These are phyloP conservation scores for Psophocarpus tetragonolobus DNA, from an alignment of 306 rosid genomes.

Conservation along the genomic window DNA sequence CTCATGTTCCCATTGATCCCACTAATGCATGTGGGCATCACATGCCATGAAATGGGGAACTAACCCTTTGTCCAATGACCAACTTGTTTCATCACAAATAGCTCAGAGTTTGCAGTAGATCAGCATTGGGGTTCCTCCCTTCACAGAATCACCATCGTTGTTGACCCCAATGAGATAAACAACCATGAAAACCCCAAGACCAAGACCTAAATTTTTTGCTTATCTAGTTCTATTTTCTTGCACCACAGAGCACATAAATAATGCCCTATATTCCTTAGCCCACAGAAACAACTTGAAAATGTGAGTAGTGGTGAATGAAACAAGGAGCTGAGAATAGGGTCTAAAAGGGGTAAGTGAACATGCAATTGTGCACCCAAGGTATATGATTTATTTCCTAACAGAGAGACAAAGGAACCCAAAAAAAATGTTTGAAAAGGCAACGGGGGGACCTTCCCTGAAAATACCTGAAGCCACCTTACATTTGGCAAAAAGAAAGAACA, in stretches of 20 bases:
- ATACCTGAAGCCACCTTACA: slow-evolving; percentile 9
- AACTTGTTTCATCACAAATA: slow-evolving; percentile 20
- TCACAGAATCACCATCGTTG: slow-evolving; percentile 27
- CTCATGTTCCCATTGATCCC: slow-evolving; percentile 52
- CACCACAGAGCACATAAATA: not conserved
- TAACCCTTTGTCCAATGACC: slow-evolving; percentile 17
- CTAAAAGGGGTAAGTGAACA: not conserved
- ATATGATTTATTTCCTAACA: slow-evolving; percentile 27
- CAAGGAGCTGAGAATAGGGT: not conserved
- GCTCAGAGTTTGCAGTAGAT: slow-evolving; percentile 29
- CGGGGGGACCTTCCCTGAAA: slow-evolving; percentile 21
- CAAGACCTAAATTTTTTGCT: not conserved
- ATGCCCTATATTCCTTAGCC: not conserved
- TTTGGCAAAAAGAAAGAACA: not conserved
- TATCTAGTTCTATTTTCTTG: not conserved
- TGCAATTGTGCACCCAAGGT: not conserved
- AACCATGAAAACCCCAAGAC: not conserved
- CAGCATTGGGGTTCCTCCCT: slow-evolving; percentile 30
- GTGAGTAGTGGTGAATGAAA: not conserved
- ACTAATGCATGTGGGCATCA: slow-evolving; percentile 55
- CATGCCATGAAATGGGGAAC: slow-evolving; percentile 42
- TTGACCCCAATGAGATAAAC: slow-evolving; percentile 37
- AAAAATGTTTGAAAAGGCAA: not conserved
- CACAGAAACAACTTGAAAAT: slow-evolving; percentile 28
- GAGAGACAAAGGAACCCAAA: not conserved